Conservation (phyloP, 2,329 filamentous ascomycete genomes). For the Pseudocercospora vitis region DNA sequence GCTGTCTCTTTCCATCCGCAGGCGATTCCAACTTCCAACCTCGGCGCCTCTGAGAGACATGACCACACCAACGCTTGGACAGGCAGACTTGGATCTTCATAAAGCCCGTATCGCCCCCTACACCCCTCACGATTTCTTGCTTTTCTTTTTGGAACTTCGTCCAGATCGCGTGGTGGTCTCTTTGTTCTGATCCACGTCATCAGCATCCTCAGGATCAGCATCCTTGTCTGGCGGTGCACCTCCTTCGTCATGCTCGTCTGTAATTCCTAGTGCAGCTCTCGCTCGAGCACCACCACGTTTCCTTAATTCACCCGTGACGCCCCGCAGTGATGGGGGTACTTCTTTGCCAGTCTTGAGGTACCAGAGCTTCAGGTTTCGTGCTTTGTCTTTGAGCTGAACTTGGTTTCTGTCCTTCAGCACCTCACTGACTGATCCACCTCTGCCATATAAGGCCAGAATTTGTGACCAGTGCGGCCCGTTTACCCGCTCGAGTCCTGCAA, state of each 20-base stretch:
- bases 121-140: slow-evolving; percentile 15
- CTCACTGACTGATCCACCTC: slow-evolving; percentile 75
- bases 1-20: neutral
- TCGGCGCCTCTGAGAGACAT: neutral
- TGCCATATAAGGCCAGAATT: slow-evolving; percentile 80
- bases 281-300: slow-evolving; percentile 53
- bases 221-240: slow-evolving; percentile 10
- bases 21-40: neutral
- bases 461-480: slow-evolving; percentile 93
- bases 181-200: slow-evolving; percentile 3
- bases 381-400: slow-evolving; percentile 90
- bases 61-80: neutral
- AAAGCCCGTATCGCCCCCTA: too few relatives aligned
- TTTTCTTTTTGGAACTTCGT: slow-evolving; percentile 18
- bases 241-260: slow-evolving; percentile 18
- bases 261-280: slow-evolving; percentile 35
- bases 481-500: slow-evolving; percentile 83
- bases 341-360: slow-evolving; percentile 90
- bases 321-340: slow-evolving; percentile 82
- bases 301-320: slow-evolving; percentile 86
- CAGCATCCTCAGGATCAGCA: slow-evolving; percentile 16
- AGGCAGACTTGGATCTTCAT: neutral
- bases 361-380: slow-evolving; percentile 83
- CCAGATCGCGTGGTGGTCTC: slow-evolving; percentile 11
- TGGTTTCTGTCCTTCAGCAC: slow-evolving; percentile 86